These are phyloP conservation scores for Papiliotrema terrestris DNA, from an alignment of 1,284 basidiomycete genomes.

Conservation along the genomic window DNA sequence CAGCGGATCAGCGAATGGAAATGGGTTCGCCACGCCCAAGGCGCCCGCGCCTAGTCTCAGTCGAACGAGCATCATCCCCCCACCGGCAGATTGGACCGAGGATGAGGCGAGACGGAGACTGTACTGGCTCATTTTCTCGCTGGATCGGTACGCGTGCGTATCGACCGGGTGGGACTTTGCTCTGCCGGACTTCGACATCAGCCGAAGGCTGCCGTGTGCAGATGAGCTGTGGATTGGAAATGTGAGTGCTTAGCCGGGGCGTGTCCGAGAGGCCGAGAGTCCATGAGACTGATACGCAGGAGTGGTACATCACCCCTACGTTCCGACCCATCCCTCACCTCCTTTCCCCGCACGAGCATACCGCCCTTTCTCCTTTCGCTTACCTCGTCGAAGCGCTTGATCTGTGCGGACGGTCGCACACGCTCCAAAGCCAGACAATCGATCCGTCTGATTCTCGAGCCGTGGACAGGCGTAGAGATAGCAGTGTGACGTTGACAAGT, in stretches of 20 bases:
- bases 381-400: constrained; percentile 48
- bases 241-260: constrained; percentile 21
- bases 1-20: neutral
- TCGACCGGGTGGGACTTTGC: constrained; percentile 49
- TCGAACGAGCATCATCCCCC: constrained; percentile 44
- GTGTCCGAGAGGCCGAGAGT: neutral
- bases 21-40: constrained; percentile 10
- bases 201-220: constrained; percentile 40
- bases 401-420: constrained; percentile 43
- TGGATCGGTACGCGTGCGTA: constrained; percentile 48
- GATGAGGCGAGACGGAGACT: constrained; percentile 45
- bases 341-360: constrained; percentile 8
- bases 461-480: constrained; percentile 37
- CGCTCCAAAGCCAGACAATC: constrained; percentile 39
- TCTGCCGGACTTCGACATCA: constrained; percentile 44
- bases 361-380: constrained; percentile 36
- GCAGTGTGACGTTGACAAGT: constrained; percentile 34
- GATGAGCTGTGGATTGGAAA: constrained; percentile 39
- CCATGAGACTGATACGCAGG: constrained; percentile 16
- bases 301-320: constrained; percentile 38
- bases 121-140: constrained; percentile 47
- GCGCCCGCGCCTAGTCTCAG: constrained; percentile 30
- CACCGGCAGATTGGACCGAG: constrained; percentile 41
- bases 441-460: constrained; percentile 39
- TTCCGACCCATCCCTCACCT: constrained; percentile 41